Evolutionary conservation across 345 rosid genomes (phyloP).

Genomic region (Arabis alpina): DNA sequence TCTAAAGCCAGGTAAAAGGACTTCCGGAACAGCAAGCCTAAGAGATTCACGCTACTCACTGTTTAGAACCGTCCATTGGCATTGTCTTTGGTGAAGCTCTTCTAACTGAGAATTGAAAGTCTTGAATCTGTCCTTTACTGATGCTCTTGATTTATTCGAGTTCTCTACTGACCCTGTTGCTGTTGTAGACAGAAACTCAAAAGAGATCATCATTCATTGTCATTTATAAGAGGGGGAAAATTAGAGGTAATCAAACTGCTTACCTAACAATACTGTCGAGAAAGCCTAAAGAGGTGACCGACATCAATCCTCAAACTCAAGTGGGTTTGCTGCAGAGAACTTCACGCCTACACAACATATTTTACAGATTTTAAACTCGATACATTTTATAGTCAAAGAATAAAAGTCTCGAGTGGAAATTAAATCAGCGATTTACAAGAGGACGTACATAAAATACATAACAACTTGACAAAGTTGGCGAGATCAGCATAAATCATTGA

Average conservation of each 20-base stretch:
- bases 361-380: conserved; percentile 20
- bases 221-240: conserved; percentile 10
- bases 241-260: conserved; percentile 27
- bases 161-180: conserved; percentile 68
- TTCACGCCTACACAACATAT: conserved; percentile 56
- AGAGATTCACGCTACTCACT: conserved; percentile 89
- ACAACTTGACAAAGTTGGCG: conserved; percentile 95
- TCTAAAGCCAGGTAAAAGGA: conserved; percentile 91
- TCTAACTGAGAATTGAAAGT: conserved; percentile 84
- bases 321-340: conserved; percentile 97
- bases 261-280: conserved; percentile 97
- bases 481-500: conserved; percentile 89
- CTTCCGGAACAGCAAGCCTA: conserved; percentile 94
- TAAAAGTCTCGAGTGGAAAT: conserved; percentile 1
- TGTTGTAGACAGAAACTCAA: conserved; percentile 77
- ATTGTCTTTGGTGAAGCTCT: conserved; percentile 91
- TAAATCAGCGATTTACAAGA: conserved; percentile 8
- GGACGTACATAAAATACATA: conserved; percentile 75
- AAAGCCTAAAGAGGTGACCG: conserved; percentile 91
- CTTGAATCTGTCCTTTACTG: conserved; percentile 89
- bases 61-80: conserved; percentile 98
- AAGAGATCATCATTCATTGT: conserved; percentile 23
- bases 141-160: conserved; percentile 66
- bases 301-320: conserved; percentile 98
- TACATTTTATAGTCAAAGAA: conserved; percentile 18